These are phyloP conservation scores for Xylariales sp. DNA, from an alignment of 2,329 filamentous ascomycete species.

Conservation along the genomic window DNA sequence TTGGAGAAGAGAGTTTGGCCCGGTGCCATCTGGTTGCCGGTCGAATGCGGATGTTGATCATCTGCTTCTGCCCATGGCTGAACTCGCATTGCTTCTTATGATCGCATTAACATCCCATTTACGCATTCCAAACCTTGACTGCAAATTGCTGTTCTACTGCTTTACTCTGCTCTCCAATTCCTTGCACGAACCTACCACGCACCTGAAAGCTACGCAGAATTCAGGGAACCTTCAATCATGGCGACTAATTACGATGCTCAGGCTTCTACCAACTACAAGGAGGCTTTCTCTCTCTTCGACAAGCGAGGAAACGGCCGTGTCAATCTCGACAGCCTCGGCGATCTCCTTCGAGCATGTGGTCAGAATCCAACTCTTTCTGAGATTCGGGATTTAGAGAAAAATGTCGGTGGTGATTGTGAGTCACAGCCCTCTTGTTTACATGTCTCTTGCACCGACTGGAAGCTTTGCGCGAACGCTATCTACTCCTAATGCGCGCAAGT, in stretches of 20 bases:
- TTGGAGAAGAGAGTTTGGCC: conserved; percentile 5
- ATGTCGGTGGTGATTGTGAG: conserved; percentile 86
- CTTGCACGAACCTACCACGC: too few species aligned
- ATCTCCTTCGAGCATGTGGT: conserved; percentile 91
- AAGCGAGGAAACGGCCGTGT: conserved; percentile 97
- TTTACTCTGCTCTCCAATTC: too few species aligned
- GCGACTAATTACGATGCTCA: conserved; percentile 35
- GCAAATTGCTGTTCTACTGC: background rate
- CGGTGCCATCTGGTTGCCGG: background rate
- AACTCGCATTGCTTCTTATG: background rate
- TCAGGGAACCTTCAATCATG: too few species aligned
- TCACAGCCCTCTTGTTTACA: conserved; percentile 24
- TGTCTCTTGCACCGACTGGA: too few species aligned
- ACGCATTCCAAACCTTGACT: background rate
- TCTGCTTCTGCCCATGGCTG: background rate
- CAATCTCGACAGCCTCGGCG: conserved; percentile 77
- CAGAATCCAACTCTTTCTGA: conserved; percentile 96
- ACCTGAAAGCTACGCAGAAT: too few species aligned
- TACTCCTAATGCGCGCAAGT: too few species aligned
- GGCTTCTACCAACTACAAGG: conserved; percentile 97
- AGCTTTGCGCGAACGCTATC: background rate
- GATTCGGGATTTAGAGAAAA: conserved; percentile 88
- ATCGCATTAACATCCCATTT: background rate
- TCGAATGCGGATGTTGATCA: conserved; percentile 7
- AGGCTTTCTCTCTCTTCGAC: conserved; percentile 99